A percentile compares a stretch with the other conserved stretches of the same genome.
phyloP scores from a whole-genome alignment of 306 rosid genomes.

The Oemleria cerasiformis region DNA sequence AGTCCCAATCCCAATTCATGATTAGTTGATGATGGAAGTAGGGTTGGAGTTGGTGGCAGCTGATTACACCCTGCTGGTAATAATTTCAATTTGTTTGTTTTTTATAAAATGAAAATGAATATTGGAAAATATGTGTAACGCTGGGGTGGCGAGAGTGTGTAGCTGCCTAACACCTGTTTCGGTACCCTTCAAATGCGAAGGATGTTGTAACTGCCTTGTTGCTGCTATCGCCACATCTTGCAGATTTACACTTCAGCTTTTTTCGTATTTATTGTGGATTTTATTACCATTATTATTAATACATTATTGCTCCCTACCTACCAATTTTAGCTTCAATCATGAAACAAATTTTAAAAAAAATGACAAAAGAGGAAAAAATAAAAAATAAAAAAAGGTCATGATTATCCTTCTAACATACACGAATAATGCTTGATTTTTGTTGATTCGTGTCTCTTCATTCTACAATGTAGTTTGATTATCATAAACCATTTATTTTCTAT shows the following conservation, averaged over 20 bases:
- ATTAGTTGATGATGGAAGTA: constrained; percentile 4
- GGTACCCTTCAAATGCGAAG: constrained; percentile 24
- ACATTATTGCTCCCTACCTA: not conserved
- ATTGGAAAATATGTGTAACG: constrained; percentile 6
- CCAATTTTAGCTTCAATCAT: constrained; percentile 7
- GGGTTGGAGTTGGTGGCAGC: constrained; percentile 10
- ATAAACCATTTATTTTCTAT: too few relatives aligned
- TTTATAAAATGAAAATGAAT: not conserved
- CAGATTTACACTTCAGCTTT: constrained; percentile 2
- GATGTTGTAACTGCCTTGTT: constrained; percentile 26
- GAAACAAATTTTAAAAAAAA: too few relatives aligned
- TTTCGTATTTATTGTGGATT: not conserved
- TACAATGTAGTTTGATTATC: too few relatives aligned
- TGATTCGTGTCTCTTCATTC: too few relatives aligned
- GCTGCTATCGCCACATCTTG: not conserved
- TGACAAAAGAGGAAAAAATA: not conserved
- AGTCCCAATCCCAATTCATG: not conserved
- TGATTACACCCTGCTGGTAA: not conserved
- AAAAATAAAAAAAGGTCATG: too few relatives aligned
- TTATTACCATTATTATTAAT: constrained; percentile 6
- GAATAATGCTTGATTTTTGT: too few relatives aligned
- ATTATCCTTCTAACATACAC: not conserved
- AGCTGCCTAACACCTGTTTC: constrained; percentile 33
- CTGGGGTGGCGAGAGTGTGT: constrained; percentile 7
- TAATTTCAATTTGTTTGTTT: not conserved